These are phyloP conservation scores for Botrytis porri DNA, from an alignment of 2,329 filamentous ascomycete species.

Conservation along the genomic window DNA sequence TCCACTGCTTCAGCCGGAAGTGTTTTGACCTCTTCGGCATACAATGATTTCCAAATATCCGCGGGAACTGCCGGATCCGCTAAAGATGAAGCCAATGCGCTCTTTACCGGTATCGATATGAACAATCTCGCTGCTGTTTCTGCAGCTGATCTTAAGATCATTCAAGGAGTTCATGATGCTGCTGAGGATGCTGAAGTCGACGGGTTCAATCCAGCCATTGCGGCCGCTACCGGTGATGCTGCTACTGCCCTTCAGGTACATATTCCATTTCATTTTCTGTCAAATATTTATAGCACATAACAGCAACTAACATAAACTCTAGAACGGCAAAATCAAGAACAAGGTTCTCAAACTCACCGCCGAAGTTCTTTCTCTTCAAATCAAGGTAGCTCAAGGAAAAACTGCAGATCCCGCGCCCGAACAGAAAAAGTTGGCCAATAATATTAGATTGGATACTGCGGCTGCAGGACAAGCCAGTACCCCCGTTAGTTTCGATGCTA, in stretches of 20 bases:
- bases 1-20: slow-evolving; percentile 26
- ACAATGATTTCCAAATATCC: slow-evolving; percentile 48
- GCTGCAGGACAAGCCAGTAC: slow-evolving; percentile 48
- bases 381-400: slow-evolving; percentile 50
- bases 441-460: slow-evolving; percentile 48
- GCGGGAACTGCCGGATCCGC: slow-evolving; percentile 47
- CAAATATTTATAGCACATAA: background rate
- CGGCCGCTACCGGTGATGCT: slow-evolving; percentile 45
- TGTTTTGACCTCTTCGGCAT: slow-evolving; percentile 41
- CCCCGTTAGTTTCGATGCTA: slow-evolving; percentile 40
- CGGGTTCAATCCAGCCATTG: slow-evolving; percentile 55
- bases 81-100: slow-evolving; percentile 44
- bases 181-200: slow-evolving; percentile 52
- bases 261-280: background rate
- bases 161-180: slow-evolving; percentile 50
- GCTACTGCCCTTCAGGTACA: slow-evolving; percentile 48
- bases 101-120: slow-evolving; percentile 42
- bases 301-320: background rate
- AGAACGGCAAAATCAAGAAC: slow-evolving; percentile 58
- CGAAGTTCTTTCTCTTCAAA: slow-evolving; percentile 49
- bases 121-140: slow-evolving; percentile 45
- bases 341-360: slow-evolving; percentile 57
- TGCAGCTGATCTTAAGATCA: slow-evolving; percentile 47
- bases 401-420: slow-evolving; percentile 47
- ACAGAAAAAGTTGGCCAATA: slow-evolving; percentile 52